Base-by-base conservation (phyloP, 2,329 filamentous ascomycete genomes). In the Chaetomiaceae sp. region DNA sequence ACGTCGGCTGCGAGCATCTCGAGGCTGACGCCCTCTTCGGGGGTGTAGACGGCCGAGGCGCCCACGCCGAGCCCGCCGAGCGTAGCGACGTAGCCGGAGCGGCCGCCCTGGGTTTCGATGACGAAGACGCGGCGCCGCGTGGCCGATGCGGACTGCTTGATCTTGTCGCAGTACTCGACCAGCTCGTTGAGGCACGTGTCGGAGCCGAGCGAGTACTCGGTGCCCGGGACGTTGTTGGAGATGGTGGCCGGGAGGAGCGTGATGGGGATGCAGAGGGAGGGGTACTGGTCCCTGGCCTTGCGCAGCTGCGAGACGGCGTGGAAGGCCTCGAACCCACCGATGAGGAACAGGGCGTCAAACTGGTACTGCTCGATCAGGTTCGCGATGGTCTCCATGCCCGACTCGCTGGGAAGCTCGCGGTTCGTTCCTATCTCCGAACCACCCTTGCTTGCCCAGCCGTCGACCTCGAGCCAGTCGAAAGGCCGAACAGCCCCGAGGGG, bases 391-490 rank as follows among this genome's bases (percentile, higher is more conserved):
- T 88, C 85, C 71, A 96, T 86, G 63, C 95, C 91, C 1, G 82
- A 84, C 65, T 96, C 91, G 19, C 82, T 83, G 6, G 94, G 94
- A 29, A 97, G 82, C 65, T 91, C 91, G 64, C 94, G 88, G 77
- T 99, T 99, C 23, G 92, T 99, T 62, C 94, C 94, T 65, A 99
- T 97, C 70, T 99, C 94, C 2, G 91, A 97, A 57, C 94, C 94
- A 68, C 94, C 94, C 73, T 91, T 92, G 73, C 91, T 96, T 14
- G 92, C 91, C 94, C 94, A 99, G 57, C 83, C 79, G 68, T 97
- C 92, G 5, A 95, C 91, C 67, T 97, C 94, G 19, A 97, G 81
- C 94, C 94, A 99, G 62, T 86, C 77, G 55, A 97, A 88, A 36
- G 88, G 82, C 29, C 91, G 86, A 8, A 99, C 91, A 2, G 94